Conservation (phyloP, 805 yeast species). For the Ogataea haglerorum region DNA sequence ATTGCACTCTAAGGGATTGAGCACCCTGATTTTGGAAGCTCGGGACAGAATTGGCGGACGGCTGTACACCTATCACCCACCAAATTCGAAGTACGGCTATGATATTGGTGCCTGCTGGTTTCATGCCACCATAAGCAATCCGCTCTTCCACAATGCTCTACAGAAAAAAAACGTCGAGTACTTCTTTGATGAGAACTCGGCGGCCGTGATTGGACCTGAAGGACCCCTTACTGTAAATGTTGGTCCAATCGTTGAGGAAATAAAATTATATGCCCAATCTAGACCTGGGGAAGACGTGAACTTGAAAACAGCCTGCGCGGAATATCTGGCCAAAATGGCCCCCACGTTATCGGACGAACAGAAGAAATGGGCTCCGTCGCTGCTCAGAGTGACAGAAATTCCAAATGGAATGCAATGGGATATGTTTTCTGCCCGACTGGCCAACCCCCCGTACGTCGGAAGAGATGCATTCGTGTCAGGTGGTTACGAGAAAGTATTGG, state of each 20-base stretch:
- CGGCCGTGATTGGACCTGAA: constrained; percentile 24
- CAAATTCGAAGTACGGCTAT: constrained; percentile 28
- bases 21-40: constrained; percentile 43
- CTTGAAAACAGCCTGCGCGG: constrained; percentile 25
- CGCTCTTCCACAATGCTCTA: constrained; percentile 33
- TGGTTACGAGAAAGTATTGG: constrained; percentile 29
- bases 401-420: constrained; percentile 32
- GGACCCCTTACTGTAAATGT: constrained; percentile 30
- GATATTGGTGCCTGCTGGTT: constrained; percentile 58
- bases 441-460: constrained; percentile 28
- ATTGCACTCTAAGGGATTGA: constrained; percentile 30
- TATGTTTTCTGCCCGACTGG: constrained; percentile 26
- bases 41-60: constrained; percentile 47
- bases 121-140: constrained; percentile 45
- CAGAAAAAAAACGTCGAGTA: constrained; percentile 24
- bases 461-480: constrained; percentile 30
- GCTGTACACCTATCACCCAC: constrained; percentile 30
- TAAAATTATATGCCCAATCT: constrained; percentile 29
- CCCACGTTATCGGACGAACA: constrained; percentile 25
- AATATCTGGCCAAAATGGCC: constrained; percentile 22
- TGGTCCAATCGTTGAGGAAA: constrained; percentile 31
- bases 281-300: constrained; percentile 25
- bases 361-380: constrained; percentile 27
- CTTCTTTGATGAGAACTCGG: constrained; percentile 36
- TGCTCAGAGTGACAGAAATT: constrained; percentile 29